phyloP scores from a whole-genome alignment of 2,329 filamentous ascomycete genomes.

The Anisogramma anomala region DNA sequence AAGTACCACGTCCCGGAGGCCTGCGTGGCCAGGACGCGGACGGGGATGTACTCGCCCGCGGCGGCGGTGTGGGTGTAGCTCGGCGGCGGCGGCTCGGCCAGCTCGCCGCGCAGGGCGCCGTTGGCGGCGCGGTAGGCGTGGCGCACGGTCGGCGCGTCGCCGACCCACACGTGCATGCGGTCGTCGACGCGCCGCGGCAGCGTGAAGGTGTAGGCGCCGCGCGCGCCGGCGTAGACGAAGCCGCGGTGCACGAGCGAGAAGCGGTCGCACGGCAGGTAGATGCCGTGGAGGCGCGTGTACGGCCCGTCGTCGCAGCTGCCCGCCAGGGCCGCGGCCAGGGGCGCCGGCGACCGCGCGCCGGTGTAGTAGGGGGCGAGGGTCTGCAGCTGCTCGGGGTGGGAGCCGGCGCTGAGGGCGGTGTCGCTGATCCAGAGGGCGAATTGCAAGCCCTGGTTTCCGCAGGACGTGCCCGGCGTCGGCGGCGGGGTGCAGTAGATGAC shows the following conservation, averaged over 20 bases:
- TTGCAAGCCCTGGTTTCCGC: background rate
- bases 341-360: too few species aligned
- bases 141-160: background rate
- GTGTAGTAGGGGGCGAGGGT: too few species aligned
- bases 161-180: background rate
- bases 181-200: background rate
- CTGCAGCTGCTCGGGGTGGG: background rate
- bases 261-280: too few species aligned
- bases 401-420: background rate
- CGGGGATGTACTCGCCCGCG: slow-evolving; percentile 2
- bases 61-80: background rate
- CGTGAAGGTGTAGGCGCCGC: background rate
- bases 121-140: too few species aligned
- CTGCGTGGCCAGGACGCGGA: background rate
- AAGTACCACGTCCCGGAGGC: background rate
- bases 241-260: background rate
- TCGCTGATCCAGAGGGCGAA: background rate
- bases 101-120: too few species aligned
- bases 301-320: too few species aligned
- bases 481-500: too few species aligned
- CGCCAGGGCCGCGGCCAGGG: too few species aligned
- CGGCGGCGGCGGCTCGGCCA: too few species aligned
- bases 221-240: background rate
- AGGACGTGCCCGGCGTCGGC: background rate
- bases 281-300: too few species aligned